Evolutionary conservation across 352 stramenopile genomes (phyloP).

Genomic region (Stramenopiles sp.): DNA sequence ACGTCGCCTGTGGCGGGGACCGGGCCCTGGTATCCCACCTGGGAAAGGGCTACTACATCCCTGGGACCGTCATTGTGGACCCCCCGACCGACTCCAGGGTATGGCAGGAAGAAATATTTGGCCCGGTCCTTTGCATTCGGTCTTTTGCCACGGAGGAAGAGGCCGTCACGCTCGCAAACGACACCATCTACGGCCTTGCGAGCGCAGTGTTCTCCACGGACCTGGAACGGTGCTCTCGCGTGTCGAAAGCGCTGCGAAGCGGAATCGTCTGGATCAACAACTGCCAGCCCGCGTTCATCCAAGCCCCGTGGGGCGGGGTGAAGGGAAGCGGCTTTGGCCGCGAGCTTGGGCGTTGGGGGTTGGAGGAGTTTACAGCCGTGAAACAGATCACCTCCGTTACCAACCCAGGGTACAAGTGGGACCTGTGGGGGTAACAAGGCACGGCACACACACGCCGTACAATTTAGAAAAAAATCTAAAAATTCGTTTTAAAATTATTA

Average conservation of each 20-base stretch:
- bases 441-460: too few species aligned
- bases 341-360: conserved; percentile 13
- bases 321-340: neutral
- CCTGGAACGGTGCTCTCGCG: conserved; percentile 30
- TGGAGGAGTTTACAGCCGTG: conserved; percentile 16
- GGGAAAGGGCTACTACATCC: conserved; percentile 39
- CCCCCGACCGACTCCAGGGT: conserved; percentile 39
- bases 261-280: conserved; percentile 46
- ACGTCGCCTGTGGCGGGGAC: conserved; percentile 24
- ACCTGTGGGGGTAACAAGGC: too few species aligned
- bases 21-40: conserved; percentile 23
- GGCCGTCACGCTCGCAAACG: conserved; percentile 38
- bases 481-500: too few species aligned
- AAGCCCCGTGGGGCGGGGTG: neutral
- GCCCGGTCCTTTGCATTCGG: conserved; percentile 53
- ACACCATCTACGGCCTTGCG: conserved; percentile 51
- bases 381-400: too few species aligned
- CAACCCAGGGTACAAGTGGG: too few species aligned
- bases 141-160: conserved; percentile 59
- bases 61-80: conserved; percentile 46
- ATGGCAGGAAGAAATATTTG: conserved; percentile 65
- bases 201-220: conserved; percentile 44
- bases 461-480: too few species aligned
- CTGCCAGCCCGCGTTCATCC: conserved; percentile 37
- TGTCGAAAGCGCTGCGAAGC: conserved; percentile 34